A percentile compares a stretch with the other conserved stretches of the same genome.
phyloP scores from a whole-genome alignment of 768 basidiomycete genomes.

The Kwoniella mangroviensis region DNA sequence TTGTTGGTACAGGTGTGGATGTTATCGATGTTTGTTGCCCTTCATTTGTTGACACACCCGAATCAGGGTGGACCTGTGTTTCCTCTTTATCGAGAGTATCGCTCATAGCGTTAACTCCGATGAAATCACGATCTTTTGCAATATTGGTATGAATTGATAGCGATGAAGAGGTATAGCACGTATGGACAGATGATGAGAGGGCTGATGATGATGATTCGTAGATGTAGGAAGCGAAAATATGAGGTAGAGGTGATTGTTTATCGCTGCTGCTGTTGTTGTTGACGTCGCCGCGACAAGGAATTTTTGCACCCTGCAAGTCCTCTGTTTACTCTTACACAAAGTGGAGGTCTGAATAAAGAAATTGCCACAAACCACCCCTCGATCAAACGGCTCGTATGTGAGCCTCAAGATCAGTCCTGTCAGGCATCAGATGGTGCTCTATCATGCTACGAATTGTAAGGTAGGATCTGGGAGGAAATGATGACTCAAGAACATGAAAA shows the following conservation, averaged over 20 bases:
- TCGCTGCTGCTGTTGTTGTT: neutral
- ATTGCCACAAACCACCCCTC: no score
- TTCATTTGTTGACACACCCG: neutral
- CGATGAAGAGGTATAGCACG: slow-evolving; percentile 1
- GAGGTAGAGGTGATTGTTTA: neutral
- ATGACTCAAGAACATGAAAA: no score
- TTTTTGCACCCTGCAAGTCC: neutral
- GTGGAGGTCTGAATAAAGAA: no score
- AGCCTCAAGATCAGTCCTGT: no score
- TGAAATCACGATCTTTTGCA: neutral
- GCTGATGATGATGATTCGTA: neutral
- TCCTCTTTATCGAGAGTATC: slow-evolving; percentile 23
- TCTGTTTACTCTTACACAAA: no score
- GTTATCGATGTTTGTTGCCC: neutral
- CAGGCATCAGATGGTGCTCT: no score
- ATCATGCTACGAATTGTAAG: no score
- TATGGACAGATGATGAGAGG: neutral
- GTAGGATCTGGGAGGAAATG: no score
- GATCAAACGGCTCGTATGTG: no score
- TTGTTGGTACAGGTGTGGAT: neutral
- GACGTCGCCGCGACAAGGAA: neutral
- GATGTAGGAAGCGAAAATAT: neutral
- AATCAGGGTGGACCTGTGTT: slow-evolving; percentile 20
- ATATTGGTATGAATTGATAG: slow-evolving; percentile 9
- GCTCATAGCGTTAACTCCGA: slow-evolving; percentile 33